phyloP scores from a whole-genome alignment of 768 basidiomycete species.

The Macrocybe gigantea region DNA sequence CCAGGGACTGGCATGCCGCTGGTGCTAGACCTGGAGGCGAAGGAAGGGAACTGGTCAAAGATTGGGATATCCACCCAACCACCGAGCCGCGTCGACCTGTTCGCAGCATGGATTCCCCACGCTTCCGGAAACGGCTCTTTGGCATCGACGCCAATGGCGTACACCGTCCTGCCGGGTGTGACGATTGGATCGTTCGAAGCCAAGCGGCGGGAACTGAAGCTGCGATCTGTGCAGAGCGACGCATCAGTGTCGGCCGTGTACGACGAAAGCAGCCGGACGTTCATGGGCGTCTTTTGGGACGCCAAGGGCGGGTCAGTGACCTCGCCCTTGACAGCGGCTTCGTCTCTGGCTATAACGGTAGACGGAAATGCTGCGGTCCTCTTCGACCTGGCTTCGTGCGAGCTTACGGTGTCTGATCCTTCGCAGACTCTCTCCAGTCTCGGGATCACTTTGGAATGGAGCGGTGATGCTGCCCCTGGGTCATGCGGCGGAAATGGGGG shows the following conservation, averaged over 20 bases:
- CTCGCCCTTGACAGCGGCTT: slow-evolving; percentile 12
- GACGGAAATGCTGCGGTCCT: slow-evolving; percentile 41
- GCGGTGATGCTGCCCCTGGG: slow-evolving; percentile 16
- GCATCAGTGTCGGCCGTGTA: slow-evolving; percentile 32
- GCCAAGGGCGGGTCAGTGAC: slow-evolving; percentile 29
- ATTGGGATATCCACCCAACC: slow-evolving; percentile 61
- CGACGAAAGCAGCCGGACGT: slow-evolving; percentile 27
- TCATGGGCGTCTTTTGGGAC: slow-evolving; percentile 42
- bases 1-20: slow-evolving; percentile 26
- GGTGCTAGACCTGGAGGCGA: slow-evolving; percentile 33
- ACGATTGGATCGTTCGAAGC: slow-evolving; percentile 19
- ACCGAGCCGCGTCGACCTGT: slow-evolving; percentile 45
- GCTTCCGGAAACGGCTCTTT: slow-evolving; percentile 9
- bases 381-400: slow-evolving; percentile 32
- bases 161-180: slow-evolving; percentile 38
- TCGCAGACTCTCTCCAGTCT: slow-evolving; percentile 43
- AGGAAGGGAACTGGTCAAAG: slow-evolving; percentile 53
- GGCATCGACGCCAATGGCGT: slow-evolving; percentile 21
- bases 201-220: slow-evolving; percentile 13
- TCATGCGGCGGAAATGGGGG: slow-evolving; percentile 15
- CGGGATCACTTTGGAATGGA: slow-evolving; percentile 30
- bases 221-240: slow-evolving; percentile 27
- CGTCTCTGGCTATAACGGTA: slow-evolving; percentile 27
- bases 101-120: slow-evolving; percentile 36
- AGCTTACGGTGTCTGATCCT: slow-evolving; percentile 60